phyloP scores from a whole-genome alignment of 2,329 filamentous ascomycete genomes.

The Tolypocladium cylindrosporum region DNA sequence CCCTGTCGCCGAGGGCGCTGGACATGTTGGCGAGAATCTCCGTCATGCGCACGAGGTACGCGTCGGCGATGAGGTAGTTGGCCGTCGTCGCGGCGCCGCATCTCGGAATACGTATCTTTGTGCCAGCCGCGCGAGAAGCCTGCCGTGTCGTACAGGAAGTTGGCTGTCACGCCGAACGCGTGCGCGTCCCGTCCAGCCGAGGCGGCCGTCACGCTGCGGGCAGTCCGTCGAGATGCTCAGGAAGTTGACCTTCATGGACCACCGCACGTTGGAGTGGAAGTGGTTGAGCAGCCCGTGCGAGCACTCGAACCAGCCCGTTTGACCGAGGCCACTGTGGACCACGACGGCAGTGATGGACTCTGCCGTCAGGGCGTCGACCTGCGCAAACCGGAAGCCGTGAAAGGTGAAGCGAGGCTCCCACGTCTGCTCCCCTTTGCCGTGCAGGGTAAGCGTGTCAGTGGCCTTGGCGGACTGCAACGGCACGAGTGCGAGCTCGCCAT shows the following conservation, averaged over 20 bases:
- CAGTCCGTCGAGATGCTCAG: neutral
- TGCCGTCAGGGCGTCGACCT: neutral
- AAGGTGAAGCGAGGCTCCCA: neutral
- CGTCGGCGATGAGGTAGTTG: neutral
- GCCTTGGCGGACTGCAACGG: neutral
- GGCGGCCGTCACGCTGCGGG: neutral
- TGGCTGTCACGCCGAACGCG: neutral
- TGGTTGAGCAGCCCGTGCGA: neutral
- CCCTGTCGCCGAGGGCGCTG: neutral
- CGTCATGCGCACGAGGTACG: neutral
- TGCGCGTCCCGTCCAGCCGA: neutral
- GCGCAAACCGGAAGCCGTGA: neutral
- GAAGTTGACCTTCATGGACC: neutral
- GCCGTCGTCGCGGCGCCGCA: neutral
- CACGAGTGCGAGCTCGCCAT: neutral
- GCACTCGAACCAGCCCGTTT: neutral
- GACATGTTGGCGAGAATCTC: neutral
- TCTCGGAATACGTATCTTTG: neutral
- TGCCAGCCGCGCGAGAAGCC: neutral
- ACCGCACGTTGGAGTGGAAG: neutral
- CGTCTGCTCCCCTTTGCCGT: neutral
- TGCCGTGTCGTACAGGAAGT: neutral
- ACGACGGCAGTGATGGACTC: neutral
- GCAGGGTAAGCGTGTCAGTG: neutral
- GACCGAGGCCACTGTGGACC: neutral